These are phyloP conservation scores for Calonectria montana DNA, from an alignment of 2,329 filamentous ascomycete species.

Conservation along the genomic window DNA sequence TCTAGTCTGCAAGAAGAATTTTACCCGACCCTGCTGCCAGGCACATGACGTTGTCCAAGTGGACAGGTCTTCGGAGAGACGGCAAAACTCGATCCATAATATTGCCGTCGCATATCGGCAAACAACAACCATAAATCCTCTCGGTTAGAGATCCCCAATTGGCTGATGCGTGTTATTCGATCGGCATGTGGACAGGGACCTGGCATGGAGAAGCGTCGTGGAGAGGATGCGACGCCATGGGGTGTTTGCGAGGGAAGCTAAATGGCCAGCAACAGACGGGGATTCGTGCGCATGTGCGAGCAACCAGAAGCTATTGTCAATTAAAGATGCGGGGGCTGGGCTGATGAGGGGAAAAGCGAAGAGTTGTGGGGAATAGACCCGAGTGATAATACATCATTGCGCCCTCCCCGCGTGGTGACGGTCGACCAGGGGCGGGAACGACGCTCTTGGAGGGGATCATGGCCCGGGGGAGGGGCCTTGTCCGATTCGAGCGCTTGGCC, in stretches of 20 bases:
- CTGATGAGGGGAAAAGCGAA: not conserved
- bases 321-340: slow-evolving; percentile 11
- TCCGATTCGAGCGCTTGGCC: slow-evolving; percentile 27
- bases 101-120: slow-evolving; percentile 20
- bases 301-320: not conserved
- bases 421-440: slow-evolving; percentile 17
- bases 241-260: not conserved
- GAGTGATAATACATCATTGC: not conserved
- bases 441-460: slow-evolving; percentile 5
- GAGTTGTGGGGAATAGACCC: not conserved
- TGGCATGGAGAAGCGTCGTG: not conserved
- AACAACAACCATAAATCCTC: slow-evolving; percentile 8
- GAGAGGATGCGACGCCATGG: not conserved
- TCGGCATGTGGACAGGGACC: not conserved
- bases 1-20: not conserved
- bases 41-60: not conserved
- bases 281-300: slow-evolving; percentile 24
- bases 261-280: not conserved
- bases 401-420: not conserved
- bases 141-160: not conserved
- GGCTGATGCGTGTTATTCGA: slow-evolving; percentile 5
- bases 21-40: slow-evolving; percentile 5
- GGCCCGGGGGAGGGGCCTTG: slow-evolving; percentile 9
- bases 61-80: not conserved
- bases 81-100: slow-evolving; percentile 25